These are phyloP conservation scores for Canavalia ensiformis DNA, from an alignment of 306 rosid genomes.

Conservation along the genomic window DNA sequence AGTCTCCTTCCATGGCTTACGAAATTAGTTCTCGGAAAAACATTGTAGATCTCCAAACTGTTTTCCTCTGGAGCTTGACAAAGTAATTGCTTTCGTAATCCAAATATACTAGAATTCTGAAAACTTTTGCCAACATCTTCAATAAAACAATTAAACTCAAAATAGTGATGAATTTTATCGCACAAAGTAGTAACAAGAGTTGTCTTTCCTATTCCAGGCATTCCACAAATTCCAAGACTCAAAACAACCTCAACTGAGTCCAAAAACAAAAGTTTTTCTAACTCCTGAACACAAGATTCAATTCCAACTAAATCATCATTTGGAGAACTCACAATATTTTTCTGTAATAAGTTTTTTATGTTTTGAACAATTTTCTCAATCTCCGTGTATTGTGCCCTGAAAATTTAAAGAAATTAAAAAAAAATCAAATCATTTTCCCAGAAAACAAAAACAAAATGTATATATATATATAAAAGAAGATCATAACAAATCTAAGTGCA, in stretches of 20 bases:
- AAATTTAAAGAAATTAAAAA: no score
- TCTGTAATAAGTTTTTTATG: no score
- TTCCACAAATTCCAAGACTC: slow-evolving; percentile 24
- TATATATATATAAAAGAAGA: no score
- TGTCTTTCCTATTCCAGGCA: slow-evolving; percentile 36
- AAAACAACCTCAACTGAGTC: neutral
- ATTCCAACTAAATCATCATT: no score
- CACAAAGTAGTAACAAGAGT: neutral
- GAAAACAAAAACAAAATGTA: no score
- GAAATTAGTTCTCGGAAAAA: neutral
- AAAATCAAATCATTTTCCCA: no score
- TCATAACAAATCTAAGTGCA: no score
- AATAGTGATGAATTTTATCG: neutral
- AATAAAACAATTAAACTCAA: neutral
- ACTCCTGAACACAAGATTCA: neutral
- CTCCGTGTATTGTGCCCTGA: no score
- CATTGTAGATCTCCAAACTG: neutral
- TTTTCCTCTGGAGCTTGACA: neutral
- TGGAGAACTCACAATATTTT: neutral
- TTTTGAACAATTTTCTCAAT: no score
- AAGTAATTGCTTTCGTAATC: neutral
- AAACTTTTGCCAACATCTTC: neutral
- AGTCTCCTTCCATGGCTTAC: neutral
- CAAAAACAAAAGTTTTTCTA: slow-evolving; percentile 20
- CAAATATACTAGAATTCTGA: neutral